Evolutionary conservation across 345 rosid species (phyloP), one percentile per base, ranked within the genome.

Genomic region (Excoecaria agallocha): DNA sequence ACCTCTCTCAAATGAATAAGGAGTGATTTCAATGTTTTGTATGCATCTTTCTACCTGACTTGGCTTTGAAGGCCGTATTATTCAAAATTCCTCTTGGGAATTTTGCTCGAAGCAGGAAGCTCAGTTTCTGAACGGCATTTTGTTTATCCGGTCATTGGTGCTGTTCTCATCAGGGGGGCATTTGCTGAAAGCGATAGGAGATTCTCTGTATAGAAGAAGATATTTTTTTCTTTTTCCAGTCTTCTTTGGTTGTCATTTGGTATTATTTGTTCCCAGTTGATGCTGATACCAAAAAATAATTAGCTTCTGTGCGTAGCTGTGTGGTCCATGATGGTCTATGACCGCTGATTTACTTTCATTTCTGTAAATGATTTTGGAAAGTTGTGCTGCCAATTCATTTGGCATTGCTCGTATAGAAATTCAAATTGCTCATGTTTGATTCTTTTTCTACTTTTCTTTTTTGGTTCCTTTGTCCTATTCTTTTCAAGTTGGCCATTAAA

Each of bases 1-100:
- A 88, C 70, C 19, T 84, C 10, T 56, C 87, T 58, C 83, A 57
- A 74, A 57, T 30, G 25, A 83, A 37, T 69, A 78, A 76, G 68
- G 77, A 72, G 61, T 85, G 70, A 85, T 72, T 61, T 64, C 37
- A 46, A 41, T 49, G 6, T 9, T 20, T 56, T n/a, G 57, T 66
- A 54, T 8, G 45, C 45, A 19, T 39, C 46, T 46, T 24, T 69
- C 35, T 13, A 3, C 35, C 71, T 24, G 37, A 49, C 10, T 59
- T 24, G 20, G 57, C 59, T 59, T n/a, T 49, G 68, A 61, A 58
- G 25, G 15, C 35, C n/a, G 3, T 15, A 17, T 49, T 69, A 49
- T 35, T 12, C 9, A 15, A 30, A 13, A 51, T 25, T 12, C 6
- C 19, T 17, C 49, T 0, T 1, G 38, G 43, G 73, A 62, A 61